These are phyloP conservation scores for Moricandia moricandioides DNA, from an alignment of 345 rosid species.

Conservation along the genomic window DNA sequence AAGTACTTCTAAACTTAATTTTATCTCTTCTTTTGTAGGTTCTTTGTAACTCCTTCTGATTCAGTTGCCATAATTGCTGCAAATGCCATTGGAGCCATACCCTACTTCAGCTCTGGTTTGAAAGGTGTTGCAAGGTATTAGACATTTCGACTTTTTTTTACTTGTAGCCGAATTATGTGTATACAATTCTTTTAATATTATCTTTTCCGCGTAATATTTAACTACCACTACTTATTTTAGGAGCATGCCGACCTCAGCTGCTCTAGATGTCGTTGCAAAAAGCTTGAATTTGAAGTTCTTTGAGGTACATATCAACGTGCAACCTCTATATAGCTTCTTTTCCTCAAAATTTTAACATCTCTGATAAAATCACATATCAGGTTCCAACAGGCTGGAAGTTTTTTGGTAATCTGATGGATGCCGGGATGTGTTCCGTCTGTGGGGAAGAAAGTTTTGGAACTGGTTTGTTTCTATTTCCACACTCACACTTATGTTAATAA, in stretches of 20 bases:
- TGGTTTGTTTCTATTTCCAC: background rate
- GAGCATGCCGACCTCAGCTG: constrained; percentile 99
- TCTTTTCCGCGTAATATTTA: background rate
- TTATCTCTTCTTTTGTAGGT: constrained; percentile 44
- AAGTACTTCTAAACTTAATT: background rate
- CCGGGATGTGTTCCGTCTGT: constrained; percentile 74
- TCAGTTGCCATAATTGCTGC: constrained; percentile 96
- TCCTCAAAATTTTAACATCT: background rate
- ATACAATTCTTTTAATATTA: background rate
- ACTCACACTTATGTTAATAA: background rate
- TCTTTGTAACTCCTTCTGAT: constrained; percentile 94
- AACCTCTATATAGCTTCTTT: background rate
- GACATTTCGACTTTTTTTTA: background rate
- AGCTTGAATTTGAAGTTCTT: constrained; percentile 72
- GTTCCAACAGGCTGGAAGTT: constrained; percentile 27
- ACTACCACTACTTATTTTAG: constrained; percentile 36
- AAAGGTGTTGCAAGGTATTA: constrained; percentile 93
- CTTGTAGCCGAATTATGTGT: background rate
- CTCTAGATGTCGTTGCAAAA: constrained; percentile 88
- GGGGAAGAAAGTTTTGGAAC: constrained; percentile 98
- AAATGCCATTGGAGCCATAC: constrained; percentile 71
- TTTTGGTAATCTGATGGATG: constrained; percentile 95
- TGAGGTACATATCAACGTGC: constrained; percentile 52
- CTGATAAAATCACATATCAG: background rate
- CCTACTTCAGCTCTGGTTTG: constrained; percentile 80